Conservation (phyloP, 2,329 filamentous ascomycete species). For the Claviceps africana region DNA sequence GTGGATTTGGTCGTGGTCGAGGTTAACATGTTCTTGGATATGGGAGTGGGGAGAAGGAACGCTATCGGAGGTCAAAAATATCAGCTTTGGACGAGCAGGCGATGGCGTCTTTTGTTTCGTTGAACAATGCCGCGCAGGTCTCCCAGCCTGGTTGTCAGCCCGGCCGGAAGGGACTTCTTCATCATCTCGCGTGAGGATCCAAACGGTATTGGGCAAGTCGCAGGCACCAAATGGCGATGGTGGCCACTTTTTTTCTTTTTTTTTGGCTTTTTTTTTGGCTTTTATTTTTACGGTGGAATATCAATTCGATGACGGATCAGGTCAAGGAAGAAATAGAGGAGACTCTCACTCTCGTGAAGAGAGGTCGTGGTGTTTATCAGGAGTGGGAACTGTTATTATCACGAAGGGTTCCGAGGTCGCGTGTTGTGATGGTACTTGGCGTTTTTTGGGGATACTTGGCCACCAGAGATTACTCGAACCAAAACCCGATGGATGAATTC, state of each 20-base stretch:
- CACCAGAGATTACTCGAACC: conserved; percentile 9
- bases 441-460: conserved; percentile 23
- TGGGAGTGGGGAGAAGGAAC: neutral
- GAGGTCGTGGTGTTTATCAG: neutral
- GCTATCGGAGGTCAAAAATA: neutral
- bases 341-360: neutral
- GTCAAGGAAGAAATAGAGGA: neutral
- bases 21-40: neutral
- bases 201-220: neutral
- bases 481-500: neutral
- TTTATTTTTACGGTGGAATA: no score
- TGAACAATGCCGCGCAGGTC: neutral
- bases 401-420: neutral
- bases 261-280: no score
- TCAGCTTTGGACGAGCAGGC: neutral
- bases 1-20: conserved; percentile 10
- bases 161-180: neutral
- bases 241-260: neutral
- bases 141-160: neutral
- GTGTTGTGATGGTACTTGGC: conserved; percentile 18
- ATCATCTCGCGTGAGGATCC: neutral
- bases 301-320: neutral
- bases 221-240: neutral
- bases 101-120: neutral
- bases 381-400: conserved; percentile 4